Percentiles rank a stretch among this genome's conserved stretches.
Conservation (phyloP, 2,329 filamentous ascomycete genomes). For the Diaporthe sp. region DNA sequence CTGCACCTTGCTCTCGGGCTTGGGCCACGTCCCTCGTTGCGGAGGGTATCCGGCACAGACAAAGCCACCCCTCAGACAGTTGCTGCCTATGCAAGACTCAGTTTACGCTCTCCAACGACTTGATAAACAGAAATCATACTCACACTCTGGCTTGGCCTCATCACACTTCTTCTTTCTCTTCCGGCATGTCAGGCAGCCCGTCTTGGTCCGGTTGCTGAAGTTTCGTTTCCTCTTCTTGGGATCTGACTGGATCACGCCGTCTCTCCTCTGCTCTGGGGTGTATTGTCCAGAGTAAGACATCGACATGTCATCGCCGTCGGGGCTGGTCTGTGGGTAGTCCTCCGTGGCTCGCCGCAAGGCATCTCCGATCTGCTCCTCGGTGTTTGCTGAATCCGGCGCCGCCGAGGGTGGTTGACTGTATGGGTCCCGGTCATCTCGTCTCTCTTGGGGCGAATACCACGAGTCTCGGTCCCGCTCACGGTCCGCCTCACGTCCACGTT, state of each 20-base stretch:
- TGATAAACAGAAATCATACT: slow-evolving; percentile 51
- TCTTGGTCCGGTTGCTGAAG: slow-evolving; percentile 97
- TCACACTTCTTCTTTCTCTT: slow-evolving; percentile 98
- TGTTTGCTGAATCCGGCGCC: slow-evolving; percentile 58
- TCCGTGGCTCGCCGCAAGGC: slow-evolving; percentile 58
- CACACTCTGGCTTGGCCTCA: slow-evolving; percentile 92
- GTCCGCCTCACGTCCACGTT: slow-evolving; percentile 53
- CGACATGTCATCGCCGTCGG: slow-evolving; percentile 64
- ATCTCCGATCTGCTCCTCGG: slow-evolving; percentile 64
- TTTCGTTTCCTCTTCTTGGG: slow-evolving; percentile 80
- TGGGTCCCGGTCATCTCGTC: slow-evolving; percentile 60
- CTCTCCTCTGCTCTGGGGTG: slow-evolving; percentile 61
- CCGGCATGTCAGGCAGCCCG: slow-evolving; percentile 92
- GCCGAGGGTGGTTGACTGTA: slow-evolving; percentile 62
- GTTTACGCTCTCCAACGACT: neutral
- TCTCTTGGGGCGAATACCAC: slow-evolving; percentile 61
- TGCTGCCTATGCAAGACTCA: slow-evolving; percentile 72
- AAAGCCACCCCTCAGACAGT: slow-evolving; percentile 92
- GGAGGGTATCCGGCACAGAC: slow-evolving; percentile 92
- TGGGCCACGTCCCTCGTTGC: slow-evolving; percentile 82
- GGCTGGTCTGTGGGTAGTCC: slow-evolving; percentile 66
- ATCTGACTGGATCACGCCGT: slow-evolving; percentile 67
- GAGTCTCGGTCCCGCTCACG: slow-evolving; percentile 55
- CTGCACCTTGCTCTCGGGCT: slow-evolving; percentile 76
- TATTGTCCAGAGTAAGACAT: slow-evolving; percentile 57